Base-by-base conservation (phyloP, 495 filamentous ascomycete species). In the Staphylotrichum longicolle region DNA sequence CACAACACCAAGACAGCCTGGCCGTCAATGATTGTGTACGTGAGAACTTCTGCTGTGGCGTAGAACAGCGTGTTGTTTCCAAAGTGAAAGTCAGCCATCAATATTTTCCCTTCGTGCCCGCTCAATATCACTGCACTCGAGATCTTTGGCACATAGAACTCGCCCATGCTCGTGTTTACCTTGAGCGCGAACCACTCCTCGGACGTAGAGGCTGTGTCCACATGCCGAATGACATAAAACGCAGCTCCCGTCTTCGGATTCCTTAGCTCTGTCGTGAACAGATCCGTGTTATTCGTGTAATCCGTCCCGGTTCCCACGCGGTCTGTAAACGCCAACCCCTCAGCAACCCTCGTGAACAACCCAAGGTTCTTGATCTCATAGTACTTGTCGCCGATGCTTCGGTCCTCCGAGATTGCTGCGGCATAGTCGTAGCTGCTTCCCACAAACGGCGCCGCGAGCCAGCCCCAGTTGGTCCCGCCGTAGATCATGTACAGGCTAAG, bases 401-500 rank as follows among this genome's bases (percentile, higher is more conserved):
- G 49, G 42, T 86, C 83, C 70, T 94, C 90, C 2, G 78, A 76
- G 40, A 93, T 88, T 3, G 78, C 77, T 57, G 86, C 82, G 35
- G 81, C 86, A 63, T 91, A 91, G 63, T 91, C 86, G 63, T 91
- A 91, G 35, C 50, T 53, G 35, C 34, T 53, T 14, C 50, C 50
- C 4, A 53, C 4, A 8, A 39, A 27, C 2, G 34, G 50, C 5
- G 83, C 86, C 3, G 89, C 89, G 30, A 93, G 71, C 65, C 92
- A 91, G 10, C 90, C 90, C 90, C 90, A 93, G 71, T 93, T 94
- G 2, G 88, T 90, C 14, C 87, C 88, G 45, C 89, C 88, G 50
- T 78, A 88, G 2, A 77, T 85, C 88, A 91, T 92, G 69, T 91
- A 91, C 20, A 76, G 62, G 53, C 74, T 77, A 37, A 71, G 69